These are phyloP conservation scores for Magnusiomyces paraingens DNA, from an alignment of 1,139 yeast genomes.

Conservation along the genomic window DNA sequence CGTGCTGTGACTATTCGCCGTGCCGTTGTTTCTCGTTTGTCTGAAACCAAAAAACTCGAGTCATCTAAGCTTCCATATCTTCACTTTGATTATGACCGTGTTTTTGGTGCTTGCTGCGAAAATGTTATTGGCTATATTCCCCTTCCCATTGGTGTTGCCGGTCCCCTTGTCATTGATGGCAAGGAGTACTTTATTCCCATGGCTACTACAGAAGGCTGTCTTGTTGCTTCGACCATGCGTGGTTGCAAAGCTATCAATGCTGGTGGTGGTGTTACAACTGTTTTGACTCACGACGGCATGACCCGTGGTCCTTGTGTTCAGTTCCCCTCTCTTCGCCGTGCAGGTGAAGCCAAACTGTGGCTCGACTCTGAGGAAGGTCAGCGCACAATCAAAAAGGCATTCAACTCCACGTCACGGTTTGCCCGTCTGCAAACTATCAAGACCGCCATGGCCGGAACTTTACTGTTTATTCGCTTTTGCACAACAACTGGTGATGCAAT, in stretches of 20 bases:
- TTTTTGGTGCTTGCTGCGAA: conserved; percentile 98
- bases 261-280: conserved; percentile 94
- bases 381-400: conserved; percentile 71
- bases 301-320: conserved; percentile 98
- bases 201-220: conserved; percentile 99
- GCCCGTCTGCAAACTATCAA: conserved; percentile 88
- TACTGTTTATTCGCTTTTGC: conserved; percentile 81
- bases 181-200: conserved; percentile 85
- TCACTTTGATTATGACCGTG: conserved; percentile 88
- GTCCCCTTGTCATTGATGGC: conserved; percentile 88
- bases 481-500: conserved; percentile 99
- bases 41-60: conserved; percentile 76
- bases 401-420: conserved; percentile 93
- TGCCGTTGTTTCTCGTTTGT: conserved; percentile 75
- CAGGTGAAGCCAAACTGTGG: conserved; percentile 96
- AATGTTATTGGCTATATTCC: conserved; percentile 97
- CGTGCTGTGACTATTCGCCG: conserved; percentile 94
- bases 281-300: conserved; percentile 95
- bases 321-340: conserved; percentile 72
- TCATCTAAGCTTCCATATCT: conserved; percentile 67
- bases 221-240: conserved; percentile 97
- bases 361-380: conserved; percentile 94
- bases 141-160: conserved; percentile 95
- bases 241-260: conserved; percentile 98
- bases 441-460: conserved; percentile 93